Evolutionary conservation across 1,139 yeast species (phyloP), one percentile per base, ranked within the genome.

Genomic region (Nakaseomyces sp.): DNA sequence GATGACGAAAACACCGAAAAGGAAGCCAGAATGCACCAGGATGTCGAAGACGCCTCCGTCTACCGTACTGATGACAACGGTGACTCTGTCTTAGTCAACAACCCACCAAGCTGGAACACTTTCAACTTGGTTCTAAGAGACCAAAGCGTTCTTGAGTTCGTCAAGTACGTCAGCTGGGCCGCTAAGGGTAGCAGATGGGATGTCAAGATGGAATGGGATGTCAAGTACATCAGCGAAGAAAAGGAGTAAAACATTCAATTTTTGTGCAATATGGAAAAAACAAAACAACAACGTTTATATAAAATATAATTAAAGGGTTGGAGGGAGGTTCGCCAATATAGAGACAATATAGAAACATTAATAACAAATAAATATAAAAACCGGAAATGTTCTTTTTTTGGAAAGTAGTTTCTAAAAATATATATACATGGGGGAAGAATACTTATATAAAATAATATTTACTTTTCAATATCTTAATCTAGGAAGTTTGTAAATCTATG

Each of bases 151-250:
- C 69, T 93, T 62, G 84, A 91, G 61, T 93, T 93, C 63, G 80
- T 91, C 51, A 93, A 93, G 62, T 93, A 91, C 57, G 93, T 91
- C 7, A 85, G 96, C 60, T 77, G 77, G 61, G 78, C 78, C 53
- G 96, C 97, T 6, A 79, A 79, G 50, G 96, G 96, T 1, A 81
- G 94, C 30, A 72, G 98, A 58, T 93, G 96, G 96, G 98, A 93
- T 58, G 68, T 91, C 33, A 71, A 74, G 32, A 79, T 84, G 47
- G 85, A 82, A 56, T 89, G 95, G 93, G 79, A 78, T 52, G 81
- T 86, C 16, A 73, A 71, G 47, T 66, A 66, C 22, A 67, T 57
- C 7, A 74, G 60, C 7, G 69, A 58, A 7, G 69, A 65, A 6
- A 67, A 64, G 7, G 66, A 63, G 16, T 38, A 37, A 22, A 22